Conservation (phyloP, 2,329 filamentous ascomycete species). For the Hymenoscyphus repandus region DNA sequence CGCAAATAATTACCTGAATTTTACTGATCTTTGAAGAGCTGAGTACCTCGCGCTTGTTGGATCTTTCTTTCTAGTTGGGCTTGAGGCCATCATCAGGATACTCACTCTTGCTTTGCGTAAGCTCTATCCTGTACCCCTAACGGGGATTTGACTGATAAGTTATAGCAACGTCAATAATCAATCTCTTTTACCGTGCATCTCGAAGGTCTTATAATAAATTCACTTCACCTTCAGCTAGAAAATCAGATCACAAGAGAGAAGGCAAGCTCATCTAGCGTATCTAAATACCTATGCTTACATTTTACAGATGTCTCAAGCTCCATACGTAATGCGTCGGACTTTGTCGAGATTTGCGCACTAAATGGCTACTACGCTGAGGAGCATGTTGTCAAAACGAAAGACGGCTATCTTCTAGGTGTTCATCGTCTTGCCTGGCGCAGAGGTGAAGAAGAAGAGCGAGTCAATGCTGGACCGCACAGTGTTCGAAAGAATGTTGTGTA, state of each 20-base stretch:
- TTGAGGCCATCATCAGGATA: constrained; percentile 79
- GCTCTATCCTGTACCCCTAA: constrained; percentile 29
- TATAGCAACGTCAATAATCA: constrained; percentile 71
- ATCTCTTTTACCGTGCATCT: constrained; percentile 76
- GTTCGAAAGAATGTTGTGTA: constrained; percentile 83
- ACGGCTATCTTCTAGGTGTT: constrained; percentile 87
- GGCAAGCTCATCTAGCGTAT: constrained; percentile 40
- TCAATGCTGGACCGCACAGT: constrained; percentile 66
- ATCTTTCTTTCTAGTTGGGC: constrained; percentile 75
- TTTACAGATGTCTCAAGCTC: constrained; percentile 59
- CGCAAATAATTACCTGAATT: not conserved
- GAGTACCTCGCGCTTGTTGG: constrained; percentile 85
- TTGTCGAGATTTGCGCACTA: constrained; percentile 85
- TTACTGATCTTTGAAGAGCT: constrained; percentile 43
- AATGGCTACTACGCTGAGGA: constrained; percentile 94
- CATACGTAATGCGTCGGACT: constrained; percentile 83
- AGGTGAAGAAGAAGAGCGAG: constrained; percentile 72
- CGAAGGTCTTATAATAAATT: constrained; percentile 77
- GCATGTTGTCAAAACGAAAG: constrained; percentile 88
- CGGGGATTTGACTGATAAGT: constrained; percentile 6
- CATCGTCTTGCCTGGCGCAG: constrained; percentile 80
- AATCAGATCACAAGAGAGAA: constrained; percentile 63
- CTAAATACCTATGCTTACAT: constrained; percentile 42
- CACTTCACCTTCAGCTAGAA: constrained; percentile 63
- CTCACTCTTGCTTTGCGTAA: constrained; percentile 81